Base-by-base conservation (phyloP, 2,329 filamentous ascomycete genomes). In the Tympanopsis confertula region DNA sequence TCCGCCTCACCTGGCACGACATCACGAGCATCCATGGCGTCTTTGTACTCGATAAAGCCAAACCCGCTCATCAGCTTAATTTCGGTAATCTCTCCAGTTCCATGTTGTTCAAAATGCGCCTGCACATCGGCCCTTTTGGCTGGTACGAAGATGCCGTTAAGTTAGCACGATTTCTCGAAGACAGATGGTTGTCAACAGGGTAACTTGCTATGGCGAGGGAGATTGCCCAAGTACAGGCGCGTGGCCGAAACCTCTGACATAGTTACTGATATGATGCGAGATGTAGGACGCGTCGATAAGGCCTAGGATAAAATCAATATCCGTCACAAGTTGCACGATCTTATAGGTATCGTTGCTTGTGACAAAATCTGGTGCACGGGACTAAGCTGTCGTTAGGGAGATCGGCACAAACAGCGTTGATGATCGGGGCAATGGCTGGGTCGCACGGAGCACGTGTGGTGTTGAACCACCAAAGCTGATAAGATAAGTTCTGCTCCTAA, bases 11-110 rank as follows among this genome's bases (percentile, higher is more conserved):
- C 89, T 63, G 91, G 91, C 55, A 98, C 91, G 46, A 98, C 88
- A 66, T 98, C 91, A 57, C 88, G 84, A 50, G 91, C 91, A 67
- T 98, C 91, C 83, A 95, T 86, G 41, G 87, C 79, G 67, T 96
- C 91, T 64, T 95, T 93, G 65, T 96, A 98, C 64, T 98, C 91
- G 59, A 98, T 94, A 70, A 98, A 98, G 59, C 91, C 91, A 58
- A 98, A 98, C 55, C 91, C 91, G 59, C 94, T 96, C 91, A 98
- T 98, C 46, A 98, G 78, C 71, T 98, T 98, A 68, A 98, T 89
- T 68, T 98, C 91, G 50, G 84, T 89, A 59, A 98, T 96, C 61
- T 94, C 87, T 61, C 91, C 91, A 51, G 87, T 91, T 58, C 89
- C 89, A 78, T 95, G 87, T 55, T 80, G 86, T 60, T 82, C 82